Evolutionary conservation across 768 basidiomycete species (phyloP), one percentile per base, ranked within the genome.

Genomic region (Pleurotus tuoliensis): DNA sequence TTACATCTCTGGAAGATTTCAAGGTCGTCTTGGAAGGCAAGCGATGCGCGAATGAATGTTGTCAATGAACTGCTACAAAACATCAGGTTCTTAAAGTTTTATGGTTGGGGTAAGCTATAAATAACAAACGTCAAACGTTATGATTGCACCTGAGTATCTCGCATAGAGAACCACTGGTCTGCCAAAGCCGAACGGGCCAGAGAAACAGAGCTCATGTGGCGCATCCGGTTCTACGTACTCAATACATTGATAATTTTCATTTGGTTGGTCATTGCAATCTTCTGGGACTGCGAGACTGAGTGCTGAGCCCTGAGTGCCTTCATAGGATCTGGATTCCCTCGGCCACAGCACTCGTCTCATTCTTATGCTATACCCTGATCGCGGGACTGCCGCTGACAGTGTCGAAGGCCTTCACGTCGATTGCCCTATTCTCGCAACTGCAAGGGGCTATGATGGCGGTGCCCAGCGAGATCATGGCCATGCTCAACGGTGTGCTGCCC

Each of bases 1-100:
- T 53, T 39, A 50, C 37, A 57, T 22, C 34, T 9, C 15, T 39
- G 15, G 43, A 64, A 86, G 82, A 73, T 88, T 46, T 82, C 83
- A 12, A 72, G 80, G 49, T 68, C 76, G 7, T 78, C 78, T 12
- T 84, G 81, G 80, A 81, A 78, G 63, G 84, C 87, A 0, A 79
- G 82, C 56, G 91, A 93, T 65, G 69, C 67, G 16, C 72, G 90
- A 22, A 90, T 91, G 82, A 81, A 76, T 57, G 71, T 81, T 5
- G 87, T 91, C 54, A 89, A 88, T 60, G 91, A 92, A 64, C 72
- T 92, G 1, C 78, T 92, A 61, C 86, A 88, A 64, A 88, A 86
- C 59, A 82, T 88, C 56, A 76, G 84, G 11, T 87, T 87, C 64
- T 69, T 89, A 56, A 89, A 89, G 65, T 87, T 83, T 64, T 90